phyloP scores from a whole-genome alignment of 371 early-diverging fungal species.

The Mucor indicus region DNA sequence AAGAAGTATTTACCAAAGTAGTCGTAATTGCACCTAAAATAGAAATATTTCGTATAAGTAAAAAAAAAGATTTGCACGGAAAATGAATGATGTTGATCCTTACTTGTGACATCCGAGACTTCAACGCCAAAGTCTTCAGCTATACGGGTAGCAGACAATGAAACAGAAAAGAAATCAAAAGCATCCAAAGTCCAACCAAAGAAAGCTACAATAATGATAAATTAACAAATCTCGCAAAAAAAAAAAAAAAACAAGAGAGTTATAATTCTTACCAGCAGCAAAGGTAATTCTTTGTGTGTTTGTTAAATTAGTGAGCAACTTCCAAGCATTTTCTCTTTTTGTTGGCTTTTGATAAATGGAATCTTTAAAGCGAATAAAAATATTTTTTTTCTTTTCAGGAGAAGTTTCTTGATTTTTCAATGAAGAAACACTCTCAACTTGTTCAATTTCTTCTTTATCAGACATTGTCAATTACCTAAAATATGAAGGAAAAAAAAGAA shows the following conservation, averaged over 20 bases:
- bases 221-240: background rate
- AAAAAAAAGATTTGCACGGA: constrained; percentile 2
- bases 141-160: constrained; percentile 42
- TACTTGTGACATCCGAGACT: constrained; percentile 55
- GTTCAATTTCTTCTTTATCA: constrained; percentile 7
- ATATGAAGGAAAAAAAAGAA: background rate
- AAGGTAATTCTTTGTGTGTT: constrained; percentile 41
- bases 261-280: constrained; percentile 31
- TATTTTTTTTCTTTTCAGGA: constrained; percentile 9
- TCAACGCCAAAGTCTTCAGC: constrained; percentile 54
- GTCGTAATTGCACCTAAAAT: constrained; percentile 47
- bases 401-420: background rate
- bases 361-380: constrained; percentile 18
- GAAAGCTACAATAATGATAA: constrained; percentile 38
- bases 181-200: constrained; percentile 76
- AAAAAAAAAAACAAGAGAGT: background rate
- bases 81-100: constrained; percentile 2
- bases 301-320: constrained; percentile 30
- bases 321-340: constrained; percentile 31
- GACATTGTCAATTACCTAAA: background rate
- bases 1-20: constrained; percentile 33
- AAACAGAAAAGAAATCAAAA: constrained; percentile 68
- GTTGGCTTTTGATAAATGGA: constrained; percentile 34
- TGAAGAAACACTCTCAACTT: background rate
- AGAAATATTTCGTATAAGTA: constrained; percentile 7